Conservation (phyloP, 2,329 filamentous ascomycete genomes). For the Coniochaeta ligniaria region DNA sequence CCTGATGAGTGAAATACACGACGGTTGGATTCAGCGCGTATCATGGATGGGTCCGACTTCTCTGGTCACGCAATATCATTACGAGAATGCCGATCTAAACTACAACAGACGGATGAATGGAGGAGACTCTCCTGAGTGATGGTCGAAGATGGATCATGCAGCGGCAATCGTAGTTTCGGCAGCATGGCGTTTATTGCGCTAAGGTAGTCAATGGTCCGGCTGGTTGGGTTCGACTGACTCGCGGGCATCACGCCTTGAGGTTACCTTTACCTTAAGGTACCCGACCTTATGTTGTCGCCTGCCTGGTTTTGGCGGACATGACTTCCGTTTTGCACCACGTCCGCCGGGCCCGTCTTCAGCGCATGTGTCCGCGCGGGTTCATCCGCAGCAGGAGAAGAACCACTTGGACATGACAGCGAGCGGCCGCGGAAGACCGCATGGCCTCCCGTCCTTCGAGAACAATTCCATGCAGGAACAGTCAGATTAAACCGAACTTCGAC, state of each 20-base stretch:
- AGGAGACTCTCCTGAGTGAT: background rate
- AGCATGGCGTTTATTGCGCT: background rate
- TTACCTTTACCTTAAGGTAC: no score
- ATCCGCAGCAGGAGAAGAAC: background rate
- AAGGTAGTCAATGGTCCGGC: background rate
- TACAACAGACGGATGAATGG: no score
- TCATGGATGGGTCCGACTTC: no score
- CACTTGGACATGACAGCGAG: background rate
- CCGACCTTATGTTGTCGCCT: no score
- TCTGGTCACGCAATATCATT: no score
- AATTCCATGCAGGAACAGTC: background rate
- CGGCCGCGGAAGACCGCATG: background rate
- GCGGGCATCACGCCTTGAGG: no score
- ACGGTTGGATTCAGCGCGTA: no score
- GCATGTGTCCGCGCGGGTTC: background rate
- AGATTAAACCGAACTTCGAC: background rate
- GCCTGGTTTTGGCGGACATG: background rate
- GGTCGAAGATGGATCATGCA: background rate
- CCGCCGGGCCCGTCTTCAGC: background rate
- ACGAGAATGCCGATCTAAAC: no score
- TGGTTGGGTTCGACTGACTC: no score
- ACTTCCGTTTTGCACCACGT: background rate
- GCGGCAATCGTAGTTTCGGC: background rate
- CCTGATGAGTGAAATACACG: no score
- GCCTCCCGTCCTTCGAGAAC: background rate